Evolutionary conservation across 2,329 filamentous ascomycete genomes (phyloP).

Genomic region (Fusarium chuoi): DNA sequence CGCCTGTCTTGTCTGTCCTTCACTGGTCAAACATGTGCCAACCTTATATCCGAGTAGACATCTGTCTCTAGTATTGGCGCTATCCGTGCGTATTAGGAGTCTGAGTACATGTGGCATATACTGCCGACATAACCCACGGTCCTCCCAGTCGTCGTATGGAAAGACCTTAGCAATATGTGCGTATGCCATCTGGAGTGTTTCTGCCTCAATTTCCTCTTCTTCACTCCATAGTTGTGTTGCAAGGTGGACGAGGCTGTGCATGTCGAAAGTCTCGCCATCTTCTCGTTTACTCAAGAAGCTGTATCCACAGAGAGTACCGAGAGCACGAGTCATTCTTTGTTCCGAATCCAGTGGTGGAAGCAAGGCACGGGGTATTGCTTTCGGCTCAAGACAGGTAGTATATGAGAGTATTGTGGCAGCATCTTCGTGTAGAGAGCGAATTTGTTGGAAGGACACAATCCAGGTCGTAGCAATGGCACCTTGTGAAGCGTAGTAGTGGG

Average conservation of each 20-base stretch:
- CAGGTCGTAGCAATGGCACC: constrained; percentile 53
- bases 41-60: rapidly evolving
- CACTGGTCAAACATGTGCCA: not conserved
- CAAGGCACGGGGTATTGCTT: constrained; percentile 51
- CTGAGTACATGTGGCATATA: constrained; percentile 2
- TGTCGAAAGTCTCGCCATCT: constrained; percentile 46
- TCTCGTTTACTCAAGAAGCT: constrained; percentile 45
- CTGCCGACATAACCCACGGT: not conserved
- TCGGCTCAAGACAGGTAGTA: constrained; percentile 53
- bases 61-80: rapidly evolving
- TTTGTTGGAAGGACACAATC: constrained; percentile 54
- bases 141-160: not conserved
- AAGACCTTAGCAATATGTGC: not conserved
- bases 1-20: not conserved
- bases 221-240: constrained; percentile 44
- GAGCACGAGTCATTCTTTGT: constrained; percentile 37
- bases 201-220: not conserved
- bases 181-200: not conserved
- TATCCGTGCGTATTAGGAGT: not conserved
- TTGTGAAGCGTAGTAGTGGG: constrained; percentile 44
- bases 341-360: constrained; percentile 33
- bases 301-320: constrained; percentile 49
- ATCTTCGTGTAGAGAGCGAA: constrained; percentile 37
- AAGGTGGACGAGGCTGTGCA: constrained; percentile 52
- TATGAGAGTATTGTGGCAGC: constrained; percentile 53